Evolutionary conservation across 2,329 filamentous ascomycete species (phyloP).

Genomic region (Alternaria gansuensis): DNA sequence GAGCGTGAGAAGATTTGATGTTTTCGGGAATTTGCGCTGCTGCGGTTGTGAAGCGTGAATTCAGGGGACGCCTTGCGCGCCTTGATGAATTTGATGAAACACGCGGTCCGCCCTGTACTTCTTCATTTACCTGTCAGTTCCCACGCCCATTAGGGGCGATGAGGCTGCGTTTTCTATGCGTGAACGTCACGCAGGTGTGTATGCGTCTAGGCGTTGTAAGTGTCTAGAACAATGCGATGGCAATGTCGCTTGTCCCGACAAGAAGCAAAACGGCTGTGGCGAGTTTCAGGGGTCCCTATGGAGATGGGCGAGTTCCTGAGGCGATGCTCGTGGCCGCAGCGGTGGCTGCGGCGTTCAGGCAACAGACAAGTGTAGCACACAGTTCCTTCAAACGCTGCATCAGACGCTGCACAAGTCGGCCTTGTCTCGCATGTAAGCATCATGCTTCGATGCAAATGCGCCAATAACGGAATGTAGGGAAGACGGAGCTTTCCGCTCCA

Average conservation of each 20-base stretch:
- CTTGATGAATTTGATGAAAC: conserved; percentile 39
- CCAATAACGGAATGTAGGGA: conserved; percentile 9
- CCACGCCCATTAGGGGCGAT: conserved; percentile 2
- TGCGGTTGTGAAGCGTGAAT: conserved; percentile 23
- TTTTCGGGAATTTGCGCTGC: conserved; percentile 22
- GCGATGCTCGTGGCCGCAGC: conserved; percentile 6
- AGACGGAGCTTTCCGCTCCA: conserved; percentile 7
- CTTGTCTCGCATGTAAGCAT: not conserved
- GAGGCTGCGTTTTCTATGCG: conserved; percentile 8
- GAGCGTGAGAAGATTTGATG: conserved; percentile 10
- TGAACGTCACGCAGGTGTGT: not conserved
- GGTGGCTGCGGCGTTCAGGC: conserved; percentile 3
- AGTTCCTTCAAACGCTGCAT: not conserved
- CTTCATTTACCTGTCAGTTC: conserved; percentile 26
- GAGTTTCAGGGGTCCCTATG: conserved; percentile 6
- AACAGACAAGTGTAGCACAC: not conserved
- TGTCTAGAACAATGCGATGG: not conserved
- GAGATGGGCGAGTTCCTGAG: not conserved
- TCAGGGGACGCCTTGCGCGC: conserved; percentile 31
- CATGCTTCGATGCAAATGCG: conserved; percentile 3
- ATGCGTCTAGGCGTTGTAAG: not conserved
- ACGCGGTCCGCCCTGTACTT: conserved; percentile 30
- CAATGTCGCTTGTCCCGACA: conserved; percentile 6
- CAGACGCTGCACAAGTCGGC: not conserved
- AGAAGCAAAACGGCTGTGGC: conserved; percentile 15